phyloP scores from a whole-genome alignment of 2,329 filamentous ascomycete species.

The Diplodia seriata region DNA sequence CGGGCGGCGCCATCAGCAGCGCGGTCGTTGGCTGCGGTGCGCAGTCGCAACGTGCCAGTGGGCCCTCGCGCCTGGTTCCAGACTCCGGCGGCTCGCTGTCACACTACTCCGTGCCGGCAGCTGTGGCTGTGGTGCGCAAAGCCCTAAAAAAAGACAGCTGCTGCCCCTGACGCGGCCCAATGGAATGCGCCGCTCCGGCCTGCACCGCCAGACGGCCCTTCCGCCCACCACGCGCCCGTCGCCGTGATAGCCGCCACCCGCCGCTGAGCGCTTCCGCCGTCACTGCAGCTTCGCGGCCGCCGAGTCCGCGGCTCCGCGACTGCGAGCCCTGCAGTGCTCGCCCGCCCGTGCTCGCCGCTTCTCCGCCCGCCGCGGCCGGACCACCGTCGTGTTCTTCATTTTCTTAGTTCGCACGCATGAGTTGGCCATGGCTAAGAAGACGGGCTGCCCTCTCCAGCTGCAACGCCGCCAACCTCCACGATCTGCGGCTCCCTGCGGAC shows the following conservation, averaged over 20 bases:
- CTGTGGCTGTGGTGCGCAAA: conserved; percentile 23
- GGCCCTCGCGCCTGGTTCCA: conserved; percentile 26
- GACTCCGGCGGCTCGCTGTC: conserved; percentile 15
- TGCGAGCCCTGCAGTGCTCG: not conserved
- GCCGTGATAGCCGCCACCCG: conserved; percentile 20
- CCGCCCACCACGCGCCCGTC: not conserved
- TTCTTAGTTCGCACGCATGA: not conserved
- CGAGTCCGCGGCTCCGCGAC: not conserved
- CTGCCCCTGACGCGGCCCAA: conserved; percentile 11
- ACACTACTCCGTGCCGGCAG: conserved; percentile 8
- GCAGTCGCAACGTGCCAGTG: conserved; percentile 2
- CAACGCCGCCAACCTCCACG: not conserved
- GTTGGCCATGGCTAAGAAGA: not conserved
- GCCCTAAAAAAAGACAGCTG: conserved; percentile 26
- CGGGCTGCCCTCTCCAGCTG: not conserved
- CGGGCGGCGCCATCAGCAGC: conserved; percentile 18
- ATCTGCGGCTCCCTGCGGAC: conserved; percentile 20
- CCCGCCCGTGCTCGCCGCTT: conserved; percentile 3
- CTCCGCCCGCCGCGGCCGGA: not conserved
- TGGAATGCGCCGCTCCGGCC: not conserved
- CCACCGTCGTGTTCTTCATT: conserved; percentile 17
- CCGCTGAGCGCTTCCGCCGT: not conserved
- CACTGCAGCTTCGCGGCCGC: conserved; percentile 1
- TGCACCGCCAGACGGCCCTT: not conserved
- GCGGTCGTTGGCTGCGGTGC: conserved; percentile 17